Base-by-base conservation (phyloP, 1,139 yeast genomes). In the Saccharomyces uvarum region DNA sequence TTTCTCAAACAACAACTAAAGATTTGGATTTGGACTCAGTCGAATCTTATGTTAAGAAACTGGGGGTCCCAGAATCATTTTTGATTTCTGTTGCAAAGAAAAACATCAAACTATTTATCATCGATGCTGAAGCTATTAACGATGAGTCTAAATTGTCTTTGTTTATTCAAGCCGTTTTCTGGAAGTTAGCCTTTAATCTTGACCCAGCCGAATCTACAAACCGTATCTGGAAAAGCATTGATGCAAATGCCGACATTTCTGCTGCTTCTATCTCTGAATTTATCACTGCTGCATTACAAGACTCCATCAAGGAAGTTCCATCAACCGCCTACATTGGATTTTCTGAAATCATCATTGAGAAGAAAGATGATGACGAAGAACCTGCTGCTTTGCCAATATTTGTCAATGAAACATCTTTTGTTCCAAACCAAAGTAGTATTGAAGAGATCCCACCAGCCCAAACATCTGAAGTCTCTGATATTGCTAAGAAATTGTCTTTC, bases 151-250 rank as follows among this genome's bases (percentile, higher is more conserved):
- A 82, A 1, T 78, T 79, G 44, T 80, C 83, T 48, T 84, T 89
- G 70, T 88, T 89, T 55, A 74, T 82, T 56, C 97, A 89, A 73
- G 80, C 86, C 53, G 88, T 84, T 1, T 86, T 88, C 75, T 89
- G 96, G 96, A 79, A 80, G 61, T 75, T 79, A 47, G 80, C 88
- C 5, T 80, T 78, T 57, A 78, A n/a, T n/a, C 29, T 44, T 4
- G 48, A 24, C 8, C 50, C 44, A 13, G 46, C 53, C 11, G 50
- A 51, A 26, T 32, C 38, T 46, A 46, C 50, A 11, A 49, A 51
- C 16, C 27, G 32, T 14, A 51, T 51, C 26, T 26, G 38, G 33
- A 51, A 51, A 33, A 38, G 49, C 6, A 33, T 47, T 33, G 50
- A 46, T 14, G 19, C 50, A 26, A 32, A 9, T 16, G 42, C 24